phyloP scores from a whole-genome alignment of 2,329 filamentous ascomycete genomes.

The Atkinsonella hypoxylon region DNA sequence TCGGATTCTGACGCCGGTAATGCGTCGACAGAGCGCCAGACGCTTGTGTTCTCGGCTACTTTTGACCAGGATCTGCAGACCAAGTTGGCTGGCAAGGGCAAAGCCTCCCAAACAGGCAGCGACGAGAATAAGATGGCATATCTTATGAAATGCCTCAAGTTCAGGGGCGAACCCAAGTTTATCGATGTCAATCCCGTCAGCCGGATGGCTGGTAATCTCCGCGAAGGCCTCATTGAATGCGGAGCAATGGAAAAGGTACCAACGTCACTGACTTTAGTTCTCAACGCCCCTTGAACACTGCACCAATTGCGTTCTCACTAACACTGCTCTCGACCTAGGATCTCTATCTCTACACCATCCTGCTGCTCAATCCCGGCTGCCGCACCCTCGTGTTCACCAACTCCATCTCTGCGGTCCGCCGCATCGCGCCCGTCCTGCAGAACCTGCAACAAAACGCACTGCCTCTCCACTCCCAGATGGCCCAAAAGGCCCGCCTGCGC shows the following conservation, averaged over 20 bases:
- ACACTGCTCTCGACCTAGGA: conserved; percentile 40
- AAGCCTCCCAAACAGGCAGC: conserved; percentile 31
- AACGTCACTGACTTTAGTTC: conserved; percentile 1
- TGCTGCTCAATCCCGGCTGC: conserved; percentile 69
- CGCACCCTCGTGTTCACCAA: conserved; percentile 90
- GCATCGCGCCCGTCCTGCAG: conserved; percentile 72
- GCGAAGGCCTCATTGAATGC: conserved; percentile 87
- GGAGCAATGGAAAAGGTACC: conserved; percentile 79
- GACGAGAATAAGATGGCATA: conserved; percentile 85
- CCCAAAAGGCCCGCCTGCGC: conserved; percentile 87
- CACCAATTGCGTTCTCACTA: neutral
- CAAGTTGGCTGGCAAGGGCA: conserved; percentile 71
- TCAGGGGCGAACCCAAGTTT: conserved; percentile 75
- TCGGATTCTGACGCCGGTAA: conserved; percentile 32
- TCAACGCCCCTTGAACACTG: neutral
- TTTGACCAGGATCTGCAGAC: conserved; percentile 87
- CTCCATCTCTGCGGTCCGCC: conserved; percentile 83
- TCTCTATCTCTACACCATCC: conserved; percentile 79
- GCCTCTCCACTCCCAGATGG: conserved; percentile 85
- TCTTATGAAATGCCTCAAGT: conserved; percentile 78
- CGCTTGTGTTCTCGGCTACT: conserved; percentile 90
- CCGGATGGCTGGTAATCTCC: conserved; percentile 77
- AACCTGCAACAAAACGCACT: conserved; percentile 67
- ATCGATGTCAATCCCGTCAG: conserved; percentile 82
- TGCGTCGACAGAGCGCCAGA: conserved; percentile 51